Conservation (phyloP, 805 yeast genomes). For the Yarrowia osloensis region DNA sequence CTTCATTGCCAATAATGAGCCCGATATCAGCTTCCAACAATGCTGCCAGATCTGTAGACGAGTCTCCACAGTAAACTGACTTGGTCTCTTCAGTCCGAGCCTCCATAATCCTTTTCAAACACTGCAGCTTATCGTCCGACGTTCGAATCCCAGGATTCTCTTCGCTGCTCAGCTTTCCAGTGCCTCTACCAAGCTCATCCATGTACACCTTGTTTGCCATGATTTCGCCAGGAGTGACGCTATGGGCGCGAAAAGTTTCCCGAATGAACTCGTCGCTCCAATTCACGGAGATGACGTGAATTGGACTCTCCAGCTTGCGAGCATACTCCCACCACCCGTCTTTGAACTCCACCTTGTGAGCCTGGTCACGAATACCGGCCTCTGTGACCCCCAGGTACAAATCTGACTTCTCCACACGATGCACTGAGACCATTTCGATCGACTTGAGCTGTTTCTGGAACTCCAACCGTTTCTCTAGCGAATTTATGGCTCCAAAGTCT, state of each 20-base stretch:
- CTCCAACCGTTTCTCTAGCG: slow-evolving; percentile 47
- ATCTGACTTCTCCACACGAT: slow-evolving; percentile 45
- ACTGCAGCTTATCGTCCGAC: slow-evolving; percentile 53
- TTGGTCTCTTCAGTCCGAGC: slow-evolving; percentile 31
- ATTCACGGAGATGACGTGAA: slow-evolving; percentile 57
- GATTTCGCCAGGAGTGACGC: slow-evolving; percentile 34
- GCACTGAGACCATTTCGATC: slow-evolving; percentile 54
- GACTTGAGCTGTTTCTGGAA: slow-evolving; percentile 50
- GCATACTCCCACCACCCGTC: slow-evolving; percentile 48
- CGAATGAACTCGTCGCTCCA: slow-evolving; percentile 59
- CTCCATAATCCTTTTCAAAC: slow-evolving; percentile 36
- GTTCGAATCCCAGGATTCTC: slow-evolving; percentile 48
- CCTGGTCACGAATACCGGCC: slow-evolving; percentile 44
- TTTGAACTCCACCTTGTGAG: slow-evolving; percentile 45
- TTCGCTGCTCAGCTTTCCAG: slow-evolving; percentile 38
- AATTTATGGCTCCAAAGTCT: slow-evolving; percentile 41
- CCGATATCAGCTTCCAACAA: slow-evolving; percentile 53
- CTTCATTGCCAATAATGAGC: slow-evolving; percentile 44
- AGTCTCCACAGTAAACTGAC: slow-evolving; percentile 59
- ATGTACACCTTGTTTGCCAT: slow-evolving; percentile 55
- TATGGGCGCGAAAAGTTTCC: slow-evolving; percentile 36
- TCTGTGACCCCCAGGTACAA: slow-evolving; percentile 49
- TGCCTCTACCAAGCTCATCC: slow-evolving; percentile 38
- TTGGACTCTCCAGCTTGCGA: slow-evolving; percentile 42
- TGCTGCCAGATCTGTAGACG: slow-evolving; percentile 59